These are phyloP conservation scores for Penicillium tannophilum DNA, from an alignment of 495 filamentous ascomycete genomes.

Conservation along the genomic window DNA sequence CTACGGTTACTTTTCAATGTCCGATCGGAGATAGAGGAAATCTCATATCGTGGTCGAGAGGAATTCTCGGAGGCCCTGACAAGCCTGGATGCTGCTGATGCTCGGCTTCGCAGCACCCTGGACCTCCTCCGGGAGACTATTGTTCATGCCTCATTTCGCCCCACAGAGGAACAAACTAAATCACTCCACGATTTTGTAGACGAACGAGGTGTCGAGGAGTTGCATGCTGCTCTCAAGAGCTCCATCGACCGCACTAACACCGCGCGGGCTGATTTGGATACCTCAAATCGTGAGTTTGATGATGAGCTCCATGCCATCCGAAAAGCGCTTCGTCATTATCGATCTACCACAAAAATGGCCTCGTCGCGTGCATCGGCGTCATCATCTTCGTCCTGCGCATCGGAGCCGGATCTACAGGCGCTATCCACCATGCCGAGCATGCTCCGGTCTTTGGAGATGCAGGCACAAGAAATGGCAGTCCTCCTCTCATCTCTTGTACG, in stretches of 20 bases:
- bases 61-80: constrained; percentile 67
- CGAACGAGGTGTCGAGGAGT: constrained; percentile 69
- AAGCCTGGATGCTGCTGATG: constrained; percentile 73
- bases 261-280: constrained; percentile 56
- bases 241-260: constrained; percentile 62
- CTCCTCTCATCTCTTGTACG: constrained; percentile 79
- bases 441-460: constrained; percentile 70
- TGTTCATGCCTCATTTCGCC: constrained; percentile 75
- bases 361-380: constrained; percentile 45
- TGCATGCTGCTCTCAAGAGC: constrained; percentile 65
- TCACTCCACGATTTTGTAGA: constrained; percentile 90
- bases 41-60: constrained; percentile 50
- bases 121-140: constrained; percentile 66
- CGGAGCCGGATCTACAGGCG: constrained; percentile 39
- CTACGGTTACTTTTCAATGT: constrained; percentile 67
- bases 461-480: constrained; percentile 82
- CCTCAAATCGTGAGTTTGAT: constrained; percentile 49
- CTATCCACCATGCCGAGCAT: constrained; percentile 63
- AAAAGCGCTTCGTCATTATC: constrained; percentile 53
- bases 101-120: constrained; percentile 70
- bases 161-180: constrained; percentile 64
- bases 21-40: constrained; percentile 59
- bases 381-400: constrained; percentile 39
- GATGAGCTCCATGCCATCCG: constrained; percentile 65
- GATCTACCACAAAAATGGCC: constrained; percentile 41